Evolutionary conservation across 768 basidiomycete species (phyloP), one percentile per base, ranked within the genome.

Genomic region (Termitomyces sp.): DNA sequence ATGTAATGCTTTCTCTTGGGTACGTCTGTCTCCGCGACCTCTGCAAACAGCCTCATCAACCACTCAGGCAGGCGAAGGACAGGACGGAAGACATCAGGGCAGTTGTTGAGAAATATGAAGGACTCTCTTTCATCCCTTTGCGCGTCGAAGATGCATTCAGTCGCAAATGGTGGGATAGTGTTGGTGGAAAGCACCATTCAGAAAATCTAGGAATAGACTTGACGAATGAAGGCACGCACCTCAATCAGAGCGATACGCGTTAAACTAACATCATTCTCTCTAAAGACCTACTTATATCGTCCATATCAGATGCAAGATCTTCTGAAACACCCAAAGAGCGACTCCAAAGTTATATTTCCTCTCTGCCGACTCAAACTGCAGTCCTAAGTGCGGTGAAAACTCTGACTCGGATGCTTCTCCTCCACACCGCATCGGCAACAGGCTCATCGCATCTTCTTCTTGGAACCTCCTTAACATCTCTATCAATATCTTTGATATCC

Each of bases 91-190:
- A 83, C 33, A 73, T 86, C 20, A 71, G 70, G 18, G 62, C 67
- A 1, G 65, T 77, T n/a, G 74, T 87, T 16, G 66, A 74, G 41
- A 67, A 70, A n/a, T 83, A 85, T 55, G 68, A 72, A 5, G 72
- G 70, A 35, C 72, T 87, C 59, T 80, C 84, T 22, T 86, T 88
- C 57, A 66, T 89, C 36, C 76, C 84, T 1, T 66, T 92, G 47
- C 80, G 83, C 13, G 67, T 93, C 48, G 88, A 92, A 68, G 79
- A 90, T 68, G 88, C 88, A 1, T 93, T 93, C 65, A 84, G 87
- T 65, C 67, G 68, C 18, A 62, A 67, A 16, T 91, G 89, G 89
- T 91, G 88, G 88, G 62, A 72, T 47, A 69, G 61, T 13, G 69
- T 82, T 9, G 77, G 79, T 22, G 72, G 76, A 3, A 58, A 61